Evolutionary conservation across 1,284 basidiomycete species (phyloP), one percentile per base, ranked within the genome.

Genomic region (Sporisorium exsertum): DNA sequence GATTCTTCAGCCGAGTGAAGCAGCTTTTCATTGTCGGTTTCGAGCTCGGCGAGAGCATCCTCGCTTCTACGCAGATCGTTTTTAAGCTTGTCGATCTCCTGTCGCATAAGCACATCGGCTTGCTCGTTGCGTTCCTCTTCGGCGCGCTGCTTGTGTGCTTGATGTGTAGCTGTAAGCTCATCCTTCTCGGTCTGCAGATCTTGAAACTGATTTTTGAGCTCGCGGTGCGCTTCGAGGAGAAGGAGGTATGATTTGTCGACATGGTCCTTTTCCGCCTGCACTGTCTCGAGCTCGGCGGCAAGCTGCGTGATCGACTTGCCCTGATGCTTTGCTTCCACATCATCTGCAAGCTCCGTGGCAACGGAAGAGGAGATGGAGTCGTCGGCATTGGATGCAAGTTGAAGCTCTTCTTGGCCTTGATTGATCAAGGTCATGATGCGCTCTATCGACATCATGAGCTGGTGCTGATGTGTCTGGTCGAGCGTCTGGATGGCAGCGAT

Each of bases 401-500:
- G 54, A 26, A 68, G 20, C 43, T 77, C 69, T 15, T 69, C 57
- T 56, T 78, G 68, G 13, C 59, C 68, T n/a, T 59, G 59, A 24
- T 61, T 40, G 52, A 70, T 62, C 45, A 55, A 49, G 1, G 72
- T 57, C 55, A 82, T 79, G 60, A 79, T 72, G 16, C 58, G 52
- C 43, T 84, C 81, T 40, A 84, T 82, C 2, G 60, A 92, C 91
- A 86, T 89, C 91, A 94, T 95, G 93, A 64, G 94, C 87, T 81
- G 90, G 87, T 86, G 93, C 86, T 96, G 94, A 79, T 94, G 91
- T 27, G 87, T 88, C 85, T 94, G 91, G 61, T 89, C 90, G 73
- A 95, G 86, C 4, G 88, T 88, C 83, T 95, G 94, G 53, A 96
- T 95, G 83, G 90, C 92, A 79, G 90, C 91, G 67, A 95, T 93